These are phyloP conservation scores for Croton laevigatus DNA, from an alignment of 441 rosid genomes.

Conservation along the genomic window DNA sequence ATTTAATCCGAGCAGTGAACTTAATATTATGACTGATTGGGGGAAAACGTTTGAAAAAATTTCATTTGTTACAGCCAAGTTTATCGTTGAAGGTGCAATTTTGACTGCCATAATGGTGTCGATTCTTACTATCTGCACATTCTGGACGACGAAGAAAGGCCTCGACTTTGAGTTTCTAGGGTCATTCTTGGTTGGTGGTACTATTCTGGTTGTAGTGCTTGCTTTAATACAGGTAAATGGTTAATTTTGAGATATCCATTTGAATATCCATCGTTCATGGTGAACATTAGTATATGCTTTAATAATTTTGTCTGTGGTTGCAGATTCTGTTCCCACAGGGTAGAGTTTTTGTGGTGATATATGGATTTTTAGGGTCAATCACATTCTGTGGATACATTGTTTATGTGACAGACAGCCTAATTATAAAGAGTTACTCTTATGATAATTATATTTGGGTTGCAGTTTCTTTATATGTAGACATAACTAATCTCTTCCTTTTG, in stretches of 20 bases:
- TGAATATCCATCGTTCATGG: neutral
- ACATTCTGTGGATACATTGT: slow-evolving; percentile 70
- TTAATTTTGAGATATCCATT: neutral
- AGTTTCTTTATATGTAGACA: slow-evolving; percentile 50
- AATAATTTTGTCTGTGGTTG: slow-evolving; percentile 16
- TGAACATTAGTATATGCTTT: neutral
- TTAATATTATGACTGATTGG: neutral
- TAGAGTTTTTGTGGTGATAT: slow-evolving; percentile 56
- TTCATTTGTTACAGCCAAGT: slow-evolving; percentile 45
- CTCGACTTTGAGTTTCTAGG: slow-evolving; percentile 73
- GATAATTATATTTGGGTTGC: slow-evolving; percentile 82
- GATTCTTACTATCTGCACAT: slow-evolving; percentile 66
- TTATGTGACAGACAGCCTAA: slow-evolving; percentile 63
- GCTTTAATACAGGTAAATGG: slow-evolving; percentile 55
- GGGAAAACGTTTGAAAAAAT: neutral
- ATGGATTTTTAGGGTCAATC: slow-evolving; percentile 58
- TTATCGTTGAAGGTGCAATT: slow-evolving; percentile 63
- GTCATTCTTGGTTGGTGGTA: slow-evolving; percentile 66
- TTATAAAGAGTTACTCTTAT: slow-evolving; percentile 52
- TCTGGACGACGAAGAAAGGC: slow-evolving; percentile 84
- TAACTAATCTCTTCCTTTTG: slow-evolving; percentile 61
- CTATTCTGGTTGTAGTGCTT: slow-evolving; percentile 51
- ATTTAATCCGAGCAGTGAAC: neutral
- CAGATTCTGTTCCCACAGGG: slow-evolving; percentile 70
- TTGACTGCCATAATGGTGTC: slow-evolving; percentile 59